These are phyloP conservation scores for Hypoxylon sp. DNA, from an alignment of 2,329 filamentous ascomycete genomes.

Conservation along the genomic window DNA sequence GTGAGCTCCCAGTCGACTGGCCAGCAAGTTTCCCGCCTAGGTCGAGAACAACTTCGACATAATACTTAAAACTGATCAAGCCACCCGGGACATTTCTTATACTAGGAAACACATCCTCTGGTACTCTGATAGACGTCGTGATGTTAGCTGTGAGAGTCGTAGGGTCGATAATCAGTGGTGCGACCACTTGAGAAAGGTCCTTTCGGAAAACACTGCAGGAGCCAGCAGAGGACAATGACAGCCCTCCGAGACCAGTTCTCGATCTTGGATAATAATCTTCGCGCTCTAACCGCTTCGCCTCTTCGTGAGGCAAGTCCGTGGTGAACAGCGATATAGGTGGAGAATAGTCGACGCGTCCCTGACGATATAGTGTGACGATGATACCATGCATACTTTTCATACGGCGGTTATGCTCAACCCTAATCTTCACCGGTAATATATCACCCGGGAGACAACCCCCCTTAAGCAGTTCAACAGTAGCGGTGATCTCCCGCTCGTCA, in stretches of 20 bases:
- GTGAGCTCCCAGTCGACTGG: constrained; percentile 62
- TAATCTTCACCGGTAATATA: constrained; percentile 82
- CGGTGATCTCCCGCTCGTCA: constrained; percentile 85
- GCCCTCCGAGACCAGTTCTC: constrained; percentile 85
- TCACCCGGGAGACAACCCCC: constrained; percentile 91
- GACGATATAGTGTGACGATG: constrained; percentile 91
- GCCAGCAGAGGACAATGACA: constrained; percentile 88
- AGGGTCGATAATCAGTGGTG: constrained; percentile 90
- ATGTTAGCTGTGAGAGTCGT: constrained; percentile 82
- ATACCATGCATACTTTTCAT: constrained; percentile 94
- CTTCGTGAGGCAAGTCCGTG: constrained; percentile 69
- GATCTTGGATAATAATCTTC: constrained; percentile 91
- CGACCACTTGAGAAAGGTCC: constrained; percentile 89
- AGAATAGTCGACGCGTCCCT: constrained; percentile 88
- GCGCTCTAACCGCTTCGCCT: constrained; percentile 78
- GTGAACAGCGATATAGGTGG: constrained; percentile 68
- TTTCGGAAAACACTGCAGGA: constrained; percentile 96
- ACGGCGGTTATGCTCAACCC: constrained; percentile 88
- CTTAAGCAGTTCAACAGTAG: constrained; percentile 85
- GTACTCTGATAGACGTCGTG: constrained; percentile 86
- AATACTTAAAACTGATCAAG: constrained; percentile 96
- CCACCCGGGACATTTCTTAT: constrained; percentile 90
- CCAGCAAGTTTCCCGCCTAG: constrained; percentile 85
- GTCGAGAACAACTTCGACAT: constrained; percentile 92
- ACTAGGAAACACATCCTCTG: constrained; percentile 92